phyloP scores from a whole-genome alignment of 2,329 filamentous ascomycete genomes.

The Bipolaris gigantea region DNA sequence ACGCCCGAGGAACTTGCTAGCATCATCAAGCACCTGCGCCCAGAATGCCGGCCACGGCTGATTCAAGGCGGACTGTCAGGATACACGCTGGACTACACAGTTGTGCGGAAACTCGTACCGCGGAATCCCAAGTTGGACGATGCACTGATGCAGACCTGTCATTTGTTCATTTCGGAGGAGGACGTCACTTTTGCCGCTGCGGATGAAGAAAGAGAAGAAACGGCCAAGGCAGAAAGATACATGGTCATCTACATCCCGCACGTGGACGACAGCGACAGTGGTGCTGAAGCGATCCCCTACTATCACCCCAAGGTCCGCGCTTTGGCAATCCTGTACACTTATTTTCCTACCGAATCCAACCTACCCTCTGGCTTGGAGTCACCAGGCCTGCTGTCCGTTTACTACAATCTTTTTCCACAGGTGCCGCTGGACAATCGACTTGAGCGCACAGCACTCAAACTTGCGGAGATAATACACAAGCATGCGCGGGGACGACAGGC shows the following conservation, averaged over 20 bases:
- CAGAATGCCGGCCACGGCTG: conserved; percentile 42
- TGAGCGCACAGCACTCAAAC: conserved; percentile 66
- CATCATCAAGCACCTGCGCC: conserved; percentile 54
- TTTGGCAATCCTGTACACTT: conserved; percentile 76
- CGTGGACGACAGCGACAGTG: conserved; percentile 47
- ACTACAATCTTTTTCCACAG: conserved; percentile 53
- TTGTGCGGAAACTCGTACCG: conserved; percentile 79
- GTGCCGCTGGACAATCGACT: conserved; percentile 56
- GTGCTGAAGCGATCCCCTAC: conserved; percentile 69
- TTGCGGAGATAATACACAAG: conserved; percentile 71
- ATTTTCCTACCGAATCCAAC: conserved; percentile 35
- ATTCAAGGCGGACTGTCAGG: conserved; percentile 31
- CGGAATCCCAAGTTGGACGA: conserved; percentile 77
- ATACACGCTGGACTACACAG: conserved; percentile 59
- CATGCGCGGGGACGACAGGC: conserved; percentile 66
- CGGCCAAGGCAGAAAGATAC: conserved; percentile 45
- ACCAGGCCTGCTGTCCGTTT: conserved; percentile 52
- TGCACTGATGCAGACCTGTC: conserved; percentile 79
- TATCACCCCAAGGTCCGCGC: conserved; percentile 80
- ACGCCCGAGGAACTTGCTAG: conserved; percentile 44
- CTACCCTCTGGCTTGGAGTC: conserved; percentile 27
- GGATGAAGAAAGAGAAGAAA: conserved; percentile 32
- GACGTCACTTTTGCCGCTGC: conserved; percentile 8
- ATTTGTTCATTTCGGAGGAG: conserved; percentile 59
- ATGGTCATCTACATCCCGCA: conserved; percentile 82